Conservation (phyloP, 495 filamentous ascomycete genomes). For the Friedmanniomyces endolithicus region DNA sequence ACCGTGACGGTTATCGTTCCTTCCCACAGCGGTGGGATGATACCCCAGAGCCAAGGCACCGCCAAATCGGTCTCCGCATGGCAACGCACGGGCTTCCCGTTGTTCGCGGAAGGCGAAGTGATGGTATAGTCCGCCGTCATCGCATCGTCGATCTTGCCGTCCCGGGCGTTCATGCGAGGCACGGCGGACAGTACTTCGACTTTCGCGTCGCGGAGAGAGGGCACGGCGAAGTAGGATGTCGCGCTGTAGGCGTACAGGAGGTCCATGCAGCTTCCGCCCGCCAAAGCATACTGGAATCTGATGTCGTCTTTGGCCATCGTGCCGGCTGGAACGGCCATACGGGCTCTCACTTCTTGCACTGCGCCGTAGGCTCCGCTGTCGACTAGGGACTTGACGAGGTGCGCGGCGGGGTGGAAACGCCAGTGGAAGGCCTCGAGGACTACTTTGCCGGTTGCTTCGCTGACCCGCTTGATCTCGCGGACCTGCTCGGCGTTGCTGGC, state of each 20-base stretch:
- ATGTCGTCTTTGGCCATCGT: constrained; percentile 37
- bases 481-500: constrained; percentile 34
- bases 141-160: constrained; percentile 28
- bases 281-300: constrained; percentile 41
- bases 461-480: constrained; percentile 15
- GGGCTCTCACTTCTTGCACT: constrained; percentile 21
- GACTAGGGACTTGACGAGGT: constrained; percentile 26
- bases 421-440: constrained; percentile 47
- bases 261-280: constrained; percentile 50
- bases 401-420: constrained; percentile 34
- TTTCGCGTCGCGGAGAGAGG: constrained; percentile 9
- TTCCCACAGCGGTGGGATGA: constrained; percentile 31
- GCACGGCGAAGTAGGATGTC: constrained; percentile 32
- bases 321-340: constrained; percentile 19
- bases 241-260: constrained; percentile 39
- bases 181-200: constrained; percentile 8
- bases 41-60: constrained; percentile 2
- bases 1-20: constrained; percentile 21
- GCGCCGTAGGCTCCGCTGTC: constrained; percentile 27
- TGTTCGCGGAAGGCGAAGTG: constrained; percentile 6
- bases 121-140: constrained; percentile 26
- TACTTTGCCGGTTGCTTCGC: constrained; percentile 25
- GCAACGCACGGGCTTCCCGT: constrained; percentile 16
- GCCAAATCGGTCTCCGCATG: constrained; percentile 19
- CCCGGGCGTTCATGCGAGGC: constrained; percentile 5